Evolutionary conservation across 2,329 filamentous ascomycete species (phyloP).

Genomic region (Exophiala spinifera): DNA sequence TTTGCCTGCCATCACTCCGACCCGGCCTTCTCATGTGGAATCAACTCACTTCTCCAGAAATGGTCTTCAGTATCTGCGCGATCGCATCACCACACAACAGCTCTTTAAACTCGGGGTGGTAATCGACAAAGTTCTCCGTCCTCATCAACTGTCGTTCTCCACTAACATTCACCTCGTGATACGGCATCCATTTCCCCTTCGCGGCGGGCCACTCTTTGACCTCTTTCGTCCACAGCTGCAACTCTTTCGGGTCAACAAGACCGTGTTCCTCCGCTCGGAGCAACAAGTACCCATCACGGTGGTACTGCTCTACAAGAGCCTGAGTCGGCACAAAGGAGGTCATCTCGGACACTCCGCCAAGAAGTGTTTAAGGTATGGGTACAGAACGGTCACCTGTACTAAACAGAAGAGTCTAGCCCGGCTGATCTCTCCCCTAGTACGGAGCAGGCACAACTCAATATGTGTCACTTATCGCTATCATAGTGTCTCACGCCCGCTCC

Average conservation of each 20-base stretch:
- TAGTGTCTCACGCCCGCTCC: background rate
- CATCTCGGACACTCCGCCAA: constrained; percentile 1
- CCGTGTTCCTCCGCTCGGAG: constrained; percentile 31
- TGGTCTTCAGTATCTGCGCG: constrained; percentile 31
- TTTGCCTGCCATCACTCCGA: no score
- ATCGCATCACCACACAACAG: constrained; percentile 32
- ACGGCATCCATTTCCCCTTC: constrained; percentile 37
- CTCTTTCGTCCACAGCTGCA: constrained; percentile 32
- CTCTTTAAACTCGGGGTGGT: constrained; percentile 30
- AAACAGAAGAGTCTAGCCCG: no score
- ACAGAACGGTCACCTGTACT: no score
- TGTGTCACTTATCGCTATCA: no score
- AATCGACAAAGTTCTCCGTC: constrained; percentile 37
- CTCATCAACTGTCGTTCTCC: constrained; percentile 36
- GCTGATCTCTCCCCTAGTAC: no score
- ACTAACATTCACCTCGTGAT: constrained; percentile 34
- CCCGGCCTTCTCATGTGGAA: background rate
- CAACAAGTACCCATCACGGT: constrained; percentile 32
- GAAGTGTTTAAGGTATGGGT: no score
- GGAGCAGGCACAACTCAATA: no score
- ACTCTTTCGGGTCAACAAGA: constrained; percentile 29
- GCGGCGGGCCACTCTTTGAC: constrained; percentile 32
- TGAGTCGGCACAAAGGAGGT: constrained; percentile 25
- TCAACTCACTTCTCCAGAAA: constrained; percentile 31
- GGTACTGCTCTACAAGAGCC: constrained; percentile 29